phyloP scores from a whole-genome alignment of 352 stramenopile genomes.

The Phytophthora nicotianae region DNA sequence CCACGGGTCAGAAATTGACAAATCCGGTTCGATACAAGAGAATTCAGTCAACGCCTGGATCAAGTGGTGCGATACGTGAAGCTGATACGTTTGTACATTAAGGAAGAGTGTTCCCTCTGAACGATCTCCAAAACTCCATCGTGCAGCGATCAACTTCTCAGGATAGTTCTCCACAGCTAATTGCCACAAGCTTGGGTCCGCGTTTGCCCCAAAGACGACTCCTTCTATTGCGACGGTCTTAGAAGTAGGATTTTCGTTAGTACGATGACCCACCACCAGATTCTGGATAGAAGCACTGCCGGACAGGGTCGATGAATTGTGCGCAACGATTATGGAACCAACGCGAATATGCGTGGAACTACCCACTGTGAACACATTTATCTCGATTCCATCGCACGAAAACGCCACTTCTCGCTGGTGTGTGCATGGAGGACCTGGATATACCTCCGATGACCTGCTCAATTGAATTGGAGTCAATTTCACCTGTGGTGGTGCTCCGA shows the following conservation, averaged over 20 bases:
- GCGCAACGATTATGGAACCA: slow-evolving; percentile 42
- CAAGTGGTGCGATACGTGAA: slow-evolving; percentile 65
- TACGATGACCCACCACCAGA: slow-evolving; percentile 54
- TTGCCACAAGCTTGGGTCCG: slow-evolving; percentile 76
- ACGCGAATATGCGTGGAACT: slow-evolving; percentile 65
- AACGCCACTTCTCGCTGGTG: slow-evolving; percentile 36
- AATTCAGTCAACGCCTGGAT: slow-evolving; percentile 44
- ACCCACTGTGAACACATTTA: slow-evolving; percentile 35
- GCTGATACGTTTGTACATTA: slow-evolving; percentile 73
- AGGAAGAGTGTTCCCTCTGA: slow-evolving; percentile 59
- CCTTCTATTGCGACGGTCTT: slow-evolving; percentile 43
- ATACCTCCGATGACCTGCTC: background rate
- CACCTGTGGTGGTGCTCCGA: slow-evolving; percentile 1
- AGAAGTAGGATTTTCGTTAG: slow-evolving; percentile 1
- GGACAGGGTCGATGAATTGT: slow-evolving; percentile 28
- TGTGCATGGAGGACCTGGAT: background rate
- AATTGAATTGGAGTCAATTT: slow-evolving; percentile 12
- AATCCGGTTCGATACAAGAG: slow-evolving; percentile 12
- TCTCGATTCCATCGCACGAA: slow-evolving; percentile 64
- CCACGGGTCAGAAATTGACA: slow-evolving; percentile 11
- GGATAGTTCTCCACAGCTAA: slow-evolving; percentile 71
- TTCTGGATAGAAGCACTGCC: slow-evolving; percentile 69
- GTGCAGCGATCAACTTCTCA: slow-evolving; percentile 64
- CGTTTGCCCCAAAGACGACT: slow-evolving; percentile 69
- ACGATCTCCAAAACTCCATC: slow-evolving; percentile 50